These are phyloP conservation scores for Phascolomyces articulosus DNA, from an alignment of 371 early-diverging fungal genomes.

Conservation along the genomic window DNA sequence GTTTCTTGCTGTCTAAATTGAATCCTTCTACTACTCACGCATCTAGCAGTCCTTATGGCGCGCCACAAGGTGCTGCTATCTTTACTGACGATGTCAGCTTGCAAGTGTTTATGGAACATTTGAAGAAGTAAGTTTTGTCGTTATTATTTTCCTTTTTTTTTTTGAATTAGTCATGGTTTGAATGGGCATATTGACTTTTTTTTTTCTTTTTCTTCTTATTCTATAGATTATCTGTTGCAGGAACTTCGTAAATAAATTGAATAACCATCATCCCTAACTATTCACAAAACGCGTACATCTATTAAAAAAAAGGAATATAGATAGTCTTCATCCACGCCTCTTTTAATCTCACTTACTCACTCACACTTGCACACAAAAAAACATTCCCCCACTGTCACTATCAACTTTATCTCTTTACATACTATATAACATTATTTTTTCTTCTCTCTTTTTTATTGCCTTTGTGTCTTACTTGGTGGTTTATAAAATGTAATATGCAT, in stretches of 20 bases:
- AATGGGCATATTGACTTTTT: not conserved
- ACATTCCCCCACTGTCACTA: too few species aligned
- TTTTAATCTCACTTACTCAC: not conserved
- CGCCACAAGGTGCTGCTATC: slow-evolving; percentile 80
- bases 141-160: not conserved
- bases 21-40: slow-evolving; percentile 98
- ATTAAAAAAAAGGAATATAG: slow-evolving; percentile 8
- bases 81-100: slow-evolving; percentile 98
- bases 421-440: not conserved
- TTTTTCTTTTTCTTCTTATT: slow-evolving; percentile 5
- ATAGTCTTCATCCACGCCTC: not conserved
- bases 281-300: too few species aligned
- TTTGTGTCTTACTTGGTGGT: too few species aligned
- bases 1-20: slow-evolving; percentile 98
- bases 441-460: too few species aligned
- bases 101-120: slow-evolving; percentile 96
- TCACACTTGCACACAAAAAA: too few species aligned
- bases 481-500: too few species aligned
- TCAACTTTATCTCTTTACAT: not conserved
- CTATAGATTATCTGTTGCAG: slow-evolving; percentile 55
- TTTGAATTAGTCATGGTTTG: not conserved
- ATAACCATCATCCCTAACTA: not conserved
- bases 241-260: slow-evolving; percentile 38
- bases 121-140: slow-evolving; percentile 84
- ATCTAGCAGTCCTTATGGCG: slow-evolving; percentile 69